Conservation (phyloP, 2,329 filamentous ascomycete species). For the Ophiosphaerella herpotricha region DNA sequence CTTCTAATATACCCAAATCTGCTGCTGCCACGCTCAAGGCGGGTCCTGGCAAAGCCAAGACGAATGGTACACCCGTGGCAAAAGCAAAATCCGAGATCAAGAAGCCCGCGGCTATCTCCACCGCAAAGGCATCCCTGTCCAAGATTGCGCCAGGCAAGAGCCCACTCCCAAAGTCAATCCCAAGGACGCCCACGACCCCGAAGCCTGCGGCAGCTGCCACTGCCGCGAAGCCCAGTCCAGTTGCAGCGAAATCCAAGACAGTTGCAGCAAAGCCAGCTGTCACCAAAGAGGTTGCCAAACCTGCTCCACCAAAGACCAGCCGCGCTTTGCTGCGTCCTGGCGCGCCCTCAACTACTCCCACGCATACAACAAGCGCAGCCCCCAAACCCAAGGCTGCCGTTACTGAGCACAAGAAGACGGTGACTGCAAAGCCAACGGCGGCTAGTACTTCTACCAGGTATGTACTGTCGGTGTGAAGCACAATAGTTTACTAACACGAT, state of each 20-base stretch:
- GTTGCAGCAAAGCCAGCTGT: slow-evolving; percentile 10
- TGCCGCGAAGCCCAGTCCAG: slow-evolving; percentile 26
- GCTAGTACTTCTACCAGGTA: slow-evolving; percentile 24
- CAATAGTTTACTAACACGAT: slow-evolving; percentile 6
- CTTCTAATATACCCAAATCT: slow-evolving; percentile 11
- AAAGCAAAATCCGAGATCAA: slow-evolving; percentile 32
- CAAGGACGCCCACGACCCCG: slow-evolving; percentile 36
- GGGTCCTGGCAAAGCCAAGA: slow-evolving; percentile 15
- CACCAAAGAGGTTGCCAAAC: slow-evolving; percentile 23
- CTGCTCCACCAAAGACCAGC: slow-evolving; percentile 31
- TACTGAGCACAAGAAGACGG: slow-evolving; percentile 32
- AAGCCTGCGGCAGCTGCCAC: slow-evolving; percentile 25
- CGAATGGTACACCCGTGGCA: slow-evolving; percentile 24
- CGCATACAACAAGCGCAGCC: slow-evolving; percentile 27
- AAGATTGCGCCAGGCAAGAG: slow-evolving; percentile 37
- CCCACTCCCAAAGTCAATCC: slow-evolving; percentile 34
- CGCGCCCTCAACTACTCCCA: slow-evolving; percentile 22
- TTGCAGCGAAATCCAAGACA: slow-evolving; percentile 27
- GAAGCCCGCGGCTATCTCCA: slow-evolving; percentile 42
- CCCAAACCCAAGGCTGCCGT: slow-evolving; percentile 13
- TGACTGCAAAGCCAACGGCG: slow-evolving; percentile 17
- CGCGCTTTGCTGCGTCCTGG: slow-evolving; percentile 33
- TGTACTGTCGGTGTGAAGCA: background rate
- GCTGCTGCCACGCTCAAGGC: slow-evolving; percentile 16
- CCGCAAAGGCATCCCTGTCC: slow-evolving; percentile 29